Conservation (phyloP, 306 rosid species). For the Casuarina equisetifolia region DNA sequence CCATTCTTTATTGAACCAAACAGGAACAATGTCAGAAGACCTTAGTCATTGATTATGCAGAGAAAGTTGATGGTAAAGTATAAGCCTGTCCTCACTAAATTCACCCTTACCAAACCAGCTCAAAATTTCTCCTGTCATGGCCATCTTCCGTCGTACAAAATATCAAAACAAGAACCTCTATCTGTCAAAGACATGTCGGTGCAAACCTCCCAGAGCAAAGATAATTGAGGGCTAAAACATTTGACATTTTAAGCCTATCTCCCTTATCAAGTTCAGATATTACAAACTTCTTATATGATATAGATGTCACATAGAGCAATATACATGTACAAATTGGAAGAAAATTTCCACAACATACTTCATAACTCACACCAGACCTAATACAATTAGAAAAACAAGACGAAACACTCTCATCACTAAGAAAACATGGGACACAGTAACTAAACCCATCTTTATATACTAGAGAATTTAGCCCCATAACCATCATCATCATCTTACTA, state of each 20-base stretch:
- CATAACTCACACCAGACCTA: slow-evolving; percentile 34
- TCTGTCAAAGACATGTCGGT: no score
- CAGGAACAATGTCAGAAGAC: no score
- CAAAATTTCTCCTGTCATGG: no score
- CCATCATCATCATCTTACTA: slow-evolving; percentile 25
- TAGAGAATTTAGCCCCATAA: slow-evolving; percentile 25
- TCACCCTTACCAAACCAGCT: no score
- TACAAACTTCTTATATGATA: slow-evolving; percentile 28
- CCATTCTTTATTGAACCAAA: no score
- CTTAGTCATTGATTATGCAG: no score
- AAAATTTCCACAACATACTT: slow-evolving; percentile 15
- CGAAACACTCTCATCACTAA: slow-evolving; percentile 29
- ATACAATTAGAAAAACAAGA: slow-evolving; percentile 43
- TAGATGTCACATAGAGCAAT: slow-evolving; percentile 29
- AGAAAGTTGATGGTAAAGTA: no score
- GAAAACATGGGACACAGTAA: slow-evolving; percentile 41
- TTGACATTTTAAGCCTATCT: not conserved
- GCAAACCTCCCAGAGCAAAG: not conserved
- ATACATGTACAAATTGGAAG: slow-evolving; percentile 37
- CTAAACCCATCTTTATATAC: slow-evolving; percentile 30
- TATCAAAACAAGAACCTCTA: not conserved
- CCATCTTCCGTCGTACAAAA: not conserved
- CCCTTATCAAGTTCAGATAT: slow-evolving; percentile 9
- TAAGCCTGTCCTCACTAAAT: no score
- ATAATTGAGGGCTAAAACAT: not conserved